These are phyloP conservation scores for Diaporthe longicolla DNA, from an alignment of 2,329 filamentous ascomycete genomes.

Conservation along the genomic window DNA sequence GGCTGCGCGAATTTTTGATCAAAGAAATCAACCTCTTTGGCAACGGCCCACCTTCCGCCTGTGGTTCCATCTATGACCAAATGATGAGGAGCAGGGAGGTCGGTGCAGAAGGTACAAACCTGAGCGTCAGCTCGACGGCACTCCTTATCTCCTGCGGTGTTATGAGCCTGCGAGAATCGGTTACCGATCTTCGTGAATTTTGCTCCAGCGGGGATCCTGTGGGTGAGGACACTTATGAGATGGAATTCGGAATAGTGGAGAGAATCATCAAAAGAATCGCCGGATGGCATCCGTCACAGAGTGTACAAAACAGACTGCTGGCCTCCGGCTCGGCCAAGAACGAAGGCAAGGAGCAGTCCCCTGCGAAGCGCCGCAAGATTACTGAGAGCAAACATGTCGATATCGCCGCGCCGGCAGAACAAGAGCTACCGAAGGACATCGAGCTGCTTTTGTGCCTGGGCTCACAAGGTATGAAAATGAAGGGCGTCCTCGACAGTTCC, in stretches of 20 bases:
- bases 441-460: background rate
- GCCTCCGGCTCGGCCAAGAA: background rate
- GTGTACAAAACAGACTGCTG: background rate
- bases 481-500: background rate
- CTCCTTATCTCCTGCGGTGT: background rate
- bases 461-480: conserved; percentile 5
- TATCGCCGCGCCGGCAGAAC: background rate
- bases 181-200: conserved; percentile 12
- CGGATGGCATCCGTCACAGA: background rate
- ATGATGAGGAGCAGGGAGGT: background rate
- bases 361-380: background rate
- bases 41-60: conserved; percentile 13
- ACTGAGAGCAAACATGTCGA: background rate
- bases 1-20: conserved; percentile 34
- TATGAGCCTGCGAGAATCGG: background rate
- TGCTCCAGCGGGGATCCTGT: background rate
- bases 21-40: conserved; percentile 32
- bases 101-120: background rate
- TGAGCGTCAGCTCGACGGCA: background rate
- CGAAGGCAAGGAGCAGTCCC: background rate
- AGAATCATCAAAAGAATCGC: background rate
- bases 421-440: conserved; percentile 7
- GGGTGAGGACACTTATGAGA: background rate
- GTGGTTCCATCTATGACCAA: conserved; percentile 21
- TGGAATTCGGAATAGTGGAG: conserved; percentile 29